These are phyloP conservation scores for Podila minutissima DNA, from an alignment of 192 early-diverging fungal genomes.

Conservation along the genomic window DNA sequence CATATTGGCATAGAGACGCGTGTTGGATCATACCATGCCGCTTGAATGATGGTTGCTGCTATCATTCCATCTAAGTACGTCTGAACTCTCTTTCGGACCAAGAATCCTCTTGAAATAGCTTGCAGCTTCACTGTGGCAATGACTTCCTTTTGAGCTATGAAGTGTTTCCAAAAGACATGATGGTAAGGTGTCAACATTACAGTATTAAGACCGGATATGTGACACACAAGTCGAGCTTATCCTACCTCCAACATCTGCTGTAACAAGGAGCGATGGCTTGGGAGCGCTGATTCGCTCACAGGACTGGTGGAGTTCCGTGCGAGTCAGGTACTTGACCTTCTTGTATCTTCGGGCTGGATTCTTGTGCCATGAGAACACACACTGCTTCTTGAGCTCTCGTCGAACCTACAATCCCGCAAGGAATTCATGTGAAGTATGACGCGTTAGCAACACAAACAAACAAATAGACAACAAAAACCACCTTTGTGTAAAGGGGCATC, in stretches of 20 bases:
- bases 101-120: constrained; percentile 32
- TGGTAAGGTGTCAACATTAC: neutral
- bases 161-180: neutral
- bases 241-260: constrained; percentile 41
- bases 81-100: constrained; percentile 29
- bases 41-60: constrained; percentile 43
- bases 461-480: neutral
- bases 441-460: neutral
- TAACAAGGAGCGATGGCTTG: constrained; percentile 36
- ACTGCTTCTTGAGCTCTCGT: constrained; percentile 40
- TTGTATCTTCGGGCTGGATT: constrained; percentile 28
- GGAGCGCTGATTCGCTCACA: constrained; percentile 43
- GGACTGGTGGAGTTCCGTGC: constrained; percentile 33
- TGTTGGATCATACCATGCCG: constrained; percentile 20
- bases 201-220: neutral
- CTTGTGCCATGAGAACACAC: constrained; percentile 45
- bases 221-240: neutral
- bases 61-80: constrained; percentile 34
- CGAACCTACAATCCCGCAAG: constrained; percentile 28
- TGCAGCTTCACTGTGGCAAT: constrained; percentile 40
- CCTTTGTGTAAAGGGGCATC: neutral
- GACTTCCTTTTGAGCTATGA: constrained; percentile 32
- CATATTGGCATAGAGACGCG: too few relatives aligned
- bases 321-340: constrained; percentile 36
- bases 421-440: neutral